Base-by-base conservation (phyloP, 2,329 filamentous ascomycete species). In the Cordyceps pruinosa region DNA sequence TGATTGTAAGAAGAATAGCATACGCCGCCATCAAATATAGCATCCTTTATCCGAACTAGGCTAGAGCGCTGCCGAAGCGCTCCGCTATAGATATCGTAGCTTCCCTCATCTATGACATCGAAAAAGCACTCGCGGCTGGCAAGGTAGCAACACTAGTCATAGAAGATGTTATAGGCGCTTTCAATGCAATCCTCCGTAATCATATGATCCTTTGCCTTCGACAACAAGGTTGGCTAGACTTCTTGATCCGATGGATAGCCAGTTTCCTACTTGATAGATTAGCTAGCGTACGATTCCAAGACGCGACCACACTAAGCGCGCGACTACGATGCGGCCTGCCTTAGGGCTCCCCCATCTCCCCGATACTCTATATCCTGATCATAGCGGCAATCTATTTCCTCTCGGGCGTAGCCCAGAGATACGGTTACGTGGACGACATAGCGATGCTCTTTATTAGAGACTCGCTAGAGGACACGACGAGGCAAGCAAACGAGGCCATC, bases 11-110 rank as follows among this genome's bases (percentile, higher is more conserved):
- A 47, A 54, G 61, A 34, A 54, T 67, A 10, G 61, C 60, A 9
- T 65, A 39, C 39, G 61, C 54, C 34, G 54, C 55, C 8, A 61
- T 66, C n/a, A 41, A 62, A 23, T 48, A 64, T 28, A 45, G 57
- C 4, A 59, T 66, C 35, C 55, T 68, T 4, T 56, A 63, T 37
- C 60, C 48, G 9, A 50, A 64, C 28, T 56, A 65, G 25, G 61
- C 59, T 10, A 58, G 61, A 9, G 63, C 64, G 4, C 65, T 69
- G 4, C 65, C 57, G 4, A 63, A 64, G 30, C 47, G 62, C 15
- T 62, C 60, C 10, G 58, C 59, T 2, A 44, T 57, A 13, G 61
- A 66, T 41, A 58, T 65, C 2, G 59, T 63, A 8, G 47, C 60
- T 5, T 53, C 59, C 8, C 53, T 67, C 0, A 56, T 64, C n/a